Evolutionary conservation across 768 basidiomycete genomes (phyloP).

Genomic region (Mycena crocata): DNA sequence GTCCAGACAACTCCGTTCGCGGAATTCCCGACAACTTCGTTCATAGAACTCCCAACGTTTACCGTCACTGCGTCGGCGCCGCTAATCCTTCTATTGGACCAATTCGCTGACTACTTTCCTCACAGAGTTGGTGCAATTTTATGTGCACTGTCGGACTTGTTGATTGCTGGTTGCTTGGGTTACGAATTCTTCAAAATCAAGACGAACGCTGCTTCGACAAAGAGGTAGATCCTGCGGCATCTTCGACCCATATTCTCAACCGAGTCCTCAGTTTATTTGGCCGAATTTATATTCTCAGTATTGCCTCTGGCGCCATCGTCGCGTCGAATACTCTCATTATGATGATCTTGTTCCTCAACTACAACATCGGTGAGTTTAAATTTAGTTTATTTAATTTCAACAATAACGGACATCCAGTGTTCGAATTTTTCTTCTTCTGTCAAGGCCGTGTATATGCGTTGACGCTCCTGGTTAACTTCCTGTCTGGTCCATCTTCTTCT

Average conservation of each 20-base stretch:
- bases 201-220: neutral
- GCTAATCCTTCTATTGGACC: neutral
- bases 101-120: neutral
- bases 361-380: constrained; percentile 16
- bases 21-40: neutral
- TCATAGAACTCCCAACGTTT: neutral
- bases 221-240: neutral
- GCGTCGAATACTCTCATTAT: constrained; percentile 26
- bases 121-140: constrained; percentile 21
- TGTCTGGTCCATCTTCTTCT: constrained; percentile 16
- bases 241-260: neutral
- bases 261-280: constrained; percentile 16
- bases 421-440: constrained; percentile 28
- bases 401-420: constrained; percentile 4
- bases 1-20: neutral
- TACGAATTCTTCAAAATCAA: constrained; percentile 25
- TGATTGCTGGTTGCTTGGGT: constrained; percentile 24
- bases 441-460: constrained; percentile 33
- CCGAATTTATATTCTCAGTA: constrained; percentile 20
- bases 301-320: constrained; percentile 30
- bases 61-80: constrained; percentile 19
- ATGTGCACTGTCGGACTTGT: constrained; percentile 25
- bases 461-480: constrained; percentile 28
- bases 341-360: constrained; percentile 30
- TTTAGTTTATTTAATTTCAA: neutral